Base-by-base conservation (phyloP, 768 basidiomycete species). In the Kwoniella europaea region DNA sequence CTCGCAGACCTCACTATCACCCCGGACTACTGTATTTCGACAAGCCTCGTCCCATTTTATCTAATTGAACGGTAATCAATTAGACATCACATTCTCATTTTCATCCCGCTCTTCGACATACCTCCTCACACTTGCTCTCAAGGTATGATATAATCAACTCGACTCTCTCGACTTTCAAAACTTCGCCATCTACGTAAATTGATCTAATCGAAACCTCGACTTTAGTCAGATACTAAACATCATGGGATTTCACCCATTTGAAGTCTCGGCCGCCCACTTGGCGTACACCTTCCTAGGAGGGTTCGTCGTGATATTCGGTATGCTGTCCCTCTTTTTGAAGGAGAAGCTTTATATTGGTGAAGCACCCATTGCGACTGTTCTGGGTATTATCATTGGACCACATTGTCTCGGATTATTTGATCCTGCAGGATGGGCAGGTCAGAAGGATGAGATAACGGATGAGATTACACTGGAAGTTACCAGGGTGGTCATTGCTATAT, bases 321-420 rank as follows among this genome's bases (percentile, higher is more conserved):
- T 96, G 92, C 92, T 95, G 85, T 71, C 63, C 10, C 87, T 95
- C 6, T 89, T 98, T 75, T 88, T 98, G 76, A 91, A 94, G 79
- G 93, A 95, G 86, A 89, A 88, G 88, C 84, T 96, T 27, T 98
- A 97, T 82, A 90, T 98, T 68, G 97, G 97, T 71, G 97, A 99
- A 87, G 94, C 97, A 15, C 92, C 92, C 74, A 92, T 93, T 89
- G 94, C 96, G 0, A 97, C 97, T 76, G 82, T 96, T 43, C 93
- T 96, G 77, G 93, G 94, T 13, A 91, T 98, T 78, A 90, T 94
- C 74, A 90, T 96, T 62, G 94, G 93, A 59, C 94, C 94, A 10
- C 91, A 93, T 79, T 90, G 90, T 61, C 89, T 90, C 55, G 87
- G 89, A 69, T 86, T 96, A 18, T 92, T 96, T 82, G 86, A 94